A percentile compares a stretch with the other conserved stretches of the same genome.
phyloP scores from a whole-genome alignment of 805 yeast genomes.

The Lachancea sp. region DNA sequence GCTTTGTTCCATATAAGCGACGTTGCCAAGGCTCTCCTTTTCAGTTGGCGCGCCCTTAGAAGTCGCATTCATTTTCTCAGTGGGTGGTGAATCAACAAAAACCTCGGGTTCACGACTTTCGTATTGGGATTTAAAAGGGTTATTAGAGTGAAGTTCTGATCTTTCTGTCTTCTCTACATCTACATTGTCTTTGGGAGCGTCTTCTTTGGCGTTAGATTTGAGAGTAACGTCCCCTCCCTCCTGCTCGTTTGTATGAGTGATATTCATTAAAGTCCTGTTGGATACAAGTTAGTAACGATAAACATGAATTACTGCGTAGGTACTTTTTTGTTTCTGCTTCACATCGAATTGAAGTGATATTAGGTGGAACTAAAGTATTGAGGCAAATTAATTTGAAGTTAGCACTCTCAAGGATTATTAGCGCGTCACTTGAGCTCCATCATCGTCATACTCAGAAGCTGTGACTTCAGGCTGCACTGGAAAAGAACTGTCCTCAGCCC shows the following conservation, averaged over 20 bases:
- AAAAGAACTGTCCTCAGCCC: not conserved
- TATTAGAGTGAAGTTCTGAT: not conserved
- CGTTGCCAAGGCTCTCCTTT: not conserved
- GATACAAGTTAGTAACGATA: conserved; percentile 3
- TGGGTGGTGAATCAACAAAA: not conserved
- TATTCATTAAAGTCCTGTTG: conserved; percentile 2
- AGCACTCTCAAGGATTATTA: not conserved
- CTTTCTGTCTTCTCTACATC: not conserved
- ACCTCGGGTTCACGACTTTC: not conserved
- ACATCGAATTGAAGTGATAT: not conserved
- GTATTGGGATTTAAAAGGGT: not conserved
- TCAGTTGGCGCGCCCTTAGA: not conserved
- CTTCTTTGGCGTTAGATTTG: not conserved
- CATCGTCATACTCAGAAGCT: conserved; percentile 1
- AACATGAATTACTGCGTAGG: conserved; percentile 5
- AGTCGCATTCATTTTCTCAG: not conserved
- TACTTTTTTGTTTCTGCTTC: not conserved
- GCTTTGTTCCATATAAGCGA: not conserved
- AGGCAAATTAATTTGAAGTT: not conserved
- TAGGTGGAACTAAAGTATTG: too few relatives aligned
- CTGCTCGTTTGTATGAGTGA: conserved; percentile 1
- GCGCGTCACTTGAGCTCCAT: not conserved
- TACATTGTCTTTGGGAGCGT: too few relatives aligned
- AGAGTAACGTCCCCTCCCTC: not conserved
- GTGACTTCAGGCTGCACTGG: not conserved